Base-by-base conservation (phyloP, 2,329 filamentous ascomycete species). In the Paecilomyces variotii region DNA sequence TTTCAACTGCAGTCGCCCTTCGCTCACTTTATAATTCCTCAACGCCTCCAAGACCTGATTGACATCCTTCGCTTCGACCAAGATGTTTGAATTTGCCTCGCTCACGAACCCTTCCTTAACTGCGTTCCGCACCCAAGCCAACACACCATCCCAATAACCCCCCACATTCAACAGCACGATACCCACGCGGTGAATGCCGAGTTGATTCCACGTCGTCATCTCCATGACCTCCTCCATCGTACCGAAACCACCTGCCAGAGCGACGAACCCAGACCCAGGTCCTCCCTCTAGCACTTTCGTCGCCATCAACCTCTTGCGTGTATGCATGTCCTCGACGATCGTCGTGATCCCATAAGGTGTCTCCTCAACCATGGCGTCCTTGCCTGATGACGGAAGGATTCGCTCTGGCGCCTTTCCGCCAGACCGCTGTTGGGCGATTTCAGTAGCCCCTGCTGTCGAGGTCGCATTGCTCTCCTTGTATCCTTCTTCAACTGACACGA, bases 141-240 rank as follows among this genome's bases (percentile, higher is more conserved):
- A 74, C 62, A 99, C 78, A 0, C 91, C 91, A 73, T 95, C 88
- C 84, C 92, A 99, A 76, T 96, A 97, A 0, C 91, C 91, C 57
- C 92, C 86, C 27, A 97, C 82, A 73, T 97, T 97, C 65, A 90
- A 84, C 54, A 97, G 78, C 57, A 93, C 86, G 53, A 97, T 86
- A 2, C 88, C 89, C 55, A 83, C 80, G 66, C 81, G 82, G 76
- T 97, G 94, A 64, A 99, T 97, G 0, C 94, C 93, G 55, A 99
- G 78, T 78, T 97, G 94, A 74, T 97, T 97, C 92, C 94, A 99
- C 2, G 77, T 79, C 30, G 96, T 91, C 71, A 99, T 82, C 81
- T 99, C 94, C 81, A 97, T 92, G 60, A 97, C 81, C 80, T 99
- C 94, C 78, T 99, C 94, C 72, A 97, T 83, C 1, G 94, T 99